Evolutionary conservation across 257 asterid species (phyloP), one percentile per base, ranked within the genome.

Genomic region (Linaria vulgaris): DNA sequence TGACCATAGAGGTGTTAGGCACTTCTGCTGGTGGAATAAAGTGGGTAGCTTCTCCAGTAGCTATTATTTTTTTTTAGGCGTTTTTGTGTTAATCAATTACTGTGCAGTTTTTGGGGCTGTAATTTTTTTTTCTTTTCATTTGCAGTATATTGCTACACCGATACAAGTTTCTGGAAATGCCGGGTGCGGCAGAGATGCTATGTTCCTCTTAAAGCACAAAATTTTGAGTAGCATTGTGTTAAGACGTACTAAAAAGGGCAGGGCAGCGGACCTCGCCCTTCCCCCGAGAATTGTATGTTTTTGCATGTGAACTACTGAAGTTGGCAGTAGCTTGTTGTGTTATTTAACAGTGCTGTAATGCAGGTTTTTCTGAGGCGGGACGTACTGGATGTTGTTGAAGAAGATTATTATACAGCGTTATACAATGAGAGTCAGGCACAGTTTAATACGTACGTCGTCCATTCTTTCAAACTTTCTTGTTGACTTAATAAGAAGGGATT

Each of bases 21-120:
- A 92, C 75, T 92, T 92, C 64, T 92, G 98, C 80, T 92, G 98
- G 98, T 92, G 98, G 98, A 88, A 86, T 72, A 87, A 68, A 80
- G 98, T 91, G 67, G 80, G 95, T 76, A 63, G 62, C 59, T 44
- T 24, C 61, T 58, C 58, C 19, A 50, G 25, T 69, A 44, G 20
- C n/a, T 43, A 22, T 20, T 43, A 34, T 15, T 66, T 17, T n/a
- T 27, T 24, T 60, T 34, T 52, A 46, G 55, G 21, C 12, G 24
- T 12, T 38, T 52, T 23, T 58, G 43, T 34, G 43, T 63, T 47
- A 55, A 14, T 37, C 34, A 14, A 16, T 24, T 59, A 10, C 12
- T 53, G 39, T 46, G 38, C 64, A 69, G 74, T 61, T 52, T n/a
- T 64, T 66, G 67, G 70, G 48, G 56, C 62, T 44, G n/a, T 66